These are phyloP conservation scores for Colletotrichum cuscutae DNA, from an alignment of 2,329 filamentous ascomycete genomes.

Conservation along the genomic window DNA sequence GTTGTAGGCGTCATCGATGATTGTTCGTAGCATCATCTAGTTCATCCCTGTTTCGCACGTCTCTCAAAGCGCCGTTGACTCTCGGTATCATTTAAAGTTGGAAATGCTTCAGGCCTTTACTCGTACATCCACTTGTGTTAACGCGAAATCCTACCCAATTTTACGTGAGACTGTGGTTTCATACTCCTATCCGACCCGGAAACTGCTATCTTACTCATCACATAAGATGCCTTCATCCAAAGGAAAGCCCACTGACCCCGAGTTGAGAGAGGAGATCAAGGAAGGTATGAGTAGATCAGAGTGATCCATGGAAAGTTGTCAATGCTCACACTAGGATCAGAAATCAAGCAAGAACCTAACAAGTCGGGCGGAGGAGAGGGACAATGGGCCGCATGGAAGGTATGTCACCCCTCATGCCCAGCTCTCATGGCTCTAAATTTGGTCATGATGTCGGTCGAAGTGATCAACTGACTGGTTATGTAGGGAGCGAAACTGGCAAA, in stretches of 20 bases:
- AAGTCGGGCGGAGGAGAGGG: conserved; percentile 53
- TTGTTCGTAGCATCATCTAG: background rate
- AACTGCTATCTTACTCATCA: background rate
- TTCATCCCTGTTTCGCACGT: background rate
- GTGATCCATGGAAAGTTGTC: rapidly evolving
- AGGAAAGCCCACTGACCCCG: conserved; percentile 52
- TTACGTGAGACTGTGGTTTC: background rate
- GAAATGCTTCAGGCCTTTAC: background rate
- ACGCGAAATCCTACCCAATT: rapidly evolving
- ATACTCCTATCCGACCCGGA: too few species aligned
- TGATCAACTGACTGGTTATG: background rate
- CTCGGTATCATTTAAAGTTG: background rate
- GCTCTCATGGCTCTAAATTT: background rate
- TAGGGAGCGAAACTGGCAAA: conserved; percentile 51
- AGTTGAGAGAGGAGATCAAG: conserved; percentile 51
- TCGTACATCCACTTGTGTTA: background rate
- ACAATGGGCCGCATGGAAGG: conserved; percentile 38
- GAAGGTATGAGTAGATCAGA: conserved; percentile 41
- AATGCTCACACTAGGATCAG: conserved; percentile 33
- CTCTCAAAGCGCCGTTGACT: background rate
- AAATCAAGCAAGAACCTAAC: conserved; percentile 53
- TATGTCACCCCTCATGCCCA: rapidly evolving
- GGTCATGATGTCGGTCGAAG: rapidly evolving
- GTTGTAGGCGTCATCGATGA: conserved; percentile 33
- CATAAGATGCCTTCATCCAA: conserved; percentile 50